Percentiles rank a stretch among this genome's conserved stretches.
These are phyloP conservation scores for Limnomonas spitsbergensis DNA, from an alignment of 139 green algal species.

Conservation along the genomic window DNA sequence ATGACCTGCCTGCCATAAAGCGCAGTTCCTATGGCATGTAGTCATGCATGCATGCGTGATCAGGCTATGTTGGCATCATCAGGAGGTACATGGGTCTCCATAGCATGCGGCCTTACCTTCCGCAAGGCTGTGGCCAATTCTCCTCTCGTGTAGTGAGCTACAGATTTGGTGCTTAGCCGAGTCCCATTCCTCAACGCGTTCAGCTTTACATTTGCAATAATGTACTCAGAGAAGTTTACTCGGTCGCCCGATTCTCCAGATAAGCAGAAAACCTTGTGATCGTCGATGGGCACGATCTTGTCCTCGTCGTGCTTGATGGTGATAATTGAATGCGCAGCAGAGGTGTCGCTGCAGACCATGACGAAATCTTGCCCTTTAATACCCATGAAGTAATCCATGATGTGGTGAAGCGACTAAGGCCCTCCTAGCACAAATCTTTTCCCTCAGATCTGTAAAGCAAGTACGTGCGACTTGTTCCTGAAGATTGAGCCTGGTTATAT, in stretches of 20 bases:
- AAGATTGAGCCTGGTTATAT: too few species aligned
- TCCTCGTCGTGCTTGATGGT: slow-evolving; percentile 97
- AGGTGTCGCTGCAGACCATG: slow-evolving; percentile 90
- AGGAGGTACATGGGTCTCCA: too few species aligned
- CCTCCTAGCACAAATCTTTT: too few species aligned
- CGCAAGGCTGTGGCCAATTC: slow-evolving; percentile 92
- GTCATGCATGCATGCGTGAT: too few species aligned
- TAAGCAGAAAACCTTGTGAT: slow-evolving; percentile 85
- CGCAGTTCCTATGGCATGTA: too few species aligned
- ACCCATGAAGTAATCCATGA: slow-evolving; percentile 62
- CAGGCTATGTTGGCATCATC: too few species aligned
- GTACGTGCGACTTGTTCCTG: too few species aligned
- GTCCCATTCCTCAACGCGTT: slow-evolving; percentile 85
- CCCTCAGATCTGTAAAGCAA: too few species aligned
- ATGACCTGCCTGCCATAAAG: too few species aligned
- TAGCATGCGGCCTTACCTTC: slow-evolving; percentile 55
- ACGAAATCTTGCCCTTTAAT: slow-evolving; percentile 87
- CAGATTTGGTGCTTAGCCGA: slow-evolving; percentile 78
- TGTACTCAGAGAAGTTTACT: slow-evolving; percentile 84
- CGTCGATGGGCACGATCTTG: slow-evolving; percentile 83
- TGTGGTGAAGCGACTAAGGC: slow-evolving; percentile 7
- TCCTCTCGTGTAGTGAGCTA: slow-evolving; percentile 82
- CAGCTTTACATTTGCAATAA: slow-evolving; percentile 89
- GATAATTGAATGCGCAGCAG: slow-evolving; percentile 86
- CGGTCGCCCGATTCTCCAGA: slow-evolving; percentile 87